A percentile compares a stretch with the other conserved stretches of the same genome.
phyloP scores from a whole-genome alignment of 1,284 basidiomycete genomes.

The Rhodotorula sp. region DNA sequence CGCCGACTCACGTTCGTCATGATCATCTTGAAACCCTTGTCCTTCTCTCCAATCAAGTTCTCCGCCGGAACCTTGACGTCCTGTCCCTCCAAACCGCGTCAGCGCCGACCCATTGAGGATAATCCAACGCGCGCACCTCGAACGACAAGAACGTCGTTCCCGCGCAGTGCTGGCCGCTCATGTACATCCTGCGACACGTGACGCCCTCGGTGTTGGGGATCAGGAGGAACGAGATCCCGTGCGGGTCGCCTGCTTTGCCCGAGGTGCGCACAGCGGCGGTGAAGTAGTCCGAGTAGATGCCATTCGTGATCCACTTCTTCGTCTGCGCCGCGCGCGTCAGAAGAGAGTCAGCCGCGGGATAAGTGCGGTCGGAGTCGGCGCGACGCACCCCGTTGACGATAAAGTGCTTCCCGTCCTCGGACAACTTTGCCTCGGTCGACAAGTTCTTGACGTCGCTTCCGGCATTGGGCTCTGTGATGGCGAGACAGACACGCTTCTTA shows the following conservation, averaged over 20 bases:
- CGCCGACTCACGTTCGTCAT: constrained; percentile 30
- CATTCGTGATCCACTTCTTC: constrained; percentile 38
- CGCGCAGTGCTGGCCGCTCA: constrained; percentile 43
- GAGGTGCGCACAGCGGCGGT: constrained; percentile 42
- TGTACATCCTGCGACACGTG: constrained; percentile 21
- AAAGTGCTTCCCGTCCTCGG: constrained; percentile 46
- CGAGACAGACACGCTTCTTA: constrained; percentile 51
- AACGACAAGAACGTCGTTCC: constrained; percentile 50
- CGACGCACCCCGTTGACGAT: constrained; percentile 20
- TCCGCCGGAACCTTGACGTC: constrained; percentile 47
- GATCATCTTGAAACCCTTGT: constrained; percentile 27
- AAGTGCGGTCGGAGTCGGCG: not conserved
- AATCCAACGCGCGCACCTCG: constrained; percentile 31
- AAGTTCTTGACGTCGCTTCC: constrained; percentile 50
- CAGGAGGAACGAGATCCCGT: constrained; percentile 48
- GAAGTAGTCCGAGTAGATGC: constrained; percentile 41
- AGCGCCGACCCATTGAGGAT: constrained; percentile 1
- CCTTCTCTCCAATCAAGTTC: constrained; percentile 48
- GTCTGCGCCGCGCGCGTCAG: not conserved
- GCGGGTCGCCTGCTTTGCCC: constrained; percentile 45
- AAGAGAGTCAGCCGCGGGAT: constrained; percentile 39
- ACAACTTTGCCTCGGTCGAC: constrained; percentile 44
- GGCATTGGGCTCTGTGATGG: constrained; percentile 42
- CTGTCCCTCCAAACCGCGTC: not conserved
- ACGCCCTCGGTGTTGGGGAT: constrained; percentile 45